Conservation (phyloP, 176 grass and related monocot genomes). For the Chloris gayana region DNA sequence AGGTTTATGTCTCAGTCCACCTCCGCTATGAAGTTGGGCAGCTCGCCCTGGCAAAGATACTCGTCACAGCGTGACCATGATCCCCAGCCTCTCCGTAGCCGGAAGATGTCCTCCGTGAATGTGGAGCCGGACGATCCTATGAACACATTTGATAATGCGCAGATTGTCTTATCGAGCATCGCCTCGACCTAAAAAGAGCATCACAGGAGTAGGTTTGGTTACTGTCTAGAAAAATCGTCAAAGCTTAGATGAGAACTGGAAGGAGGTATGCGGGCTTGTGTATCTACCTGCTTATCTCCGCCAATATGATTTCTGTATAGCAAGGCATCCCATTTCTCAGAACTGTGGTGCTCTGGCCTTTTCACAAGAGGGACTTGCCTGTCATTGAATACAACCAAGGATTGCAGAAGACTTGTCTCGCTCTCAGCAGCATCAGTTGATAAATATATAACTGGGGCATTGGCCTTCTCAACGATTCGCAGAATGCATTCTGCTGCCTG, state of each 20-base stretch:
- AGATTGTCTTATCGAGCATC: conserved; percentile 97
- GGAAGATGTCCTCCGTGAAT: conserved; percentile 91
- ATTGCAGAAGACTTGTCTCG: conserved; percentile 77
- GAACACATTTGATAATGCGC: conserved; percentile 79
- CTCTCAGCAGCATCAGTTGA: conserved; percentile 89
- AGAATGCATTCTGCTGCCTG: conserved; percentile 90
- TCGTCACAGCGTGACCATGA: conserved; percentile 77
- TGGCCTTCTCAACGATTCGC: conserved; percentile 62
- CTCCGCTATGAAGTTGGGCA: conserved; percentile 79
- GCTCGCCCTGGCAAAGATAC: conserved; percentile 90
- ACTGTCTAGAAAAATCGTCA: background rate
- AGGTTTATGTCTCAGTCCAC: conserved; percentile 44
- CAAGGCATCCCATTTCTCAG: conserved; percentile 93
- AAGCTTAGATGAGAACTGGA: background rate
- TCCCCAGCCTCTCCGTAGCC: conserved; percentile 75
- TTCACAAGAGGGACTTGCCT: conserved; percentile 78
- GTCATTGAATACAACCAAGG: conserved; percentile 66
- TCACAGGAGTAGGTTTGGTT: background rate
- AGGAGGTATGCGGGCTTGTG: background rate
- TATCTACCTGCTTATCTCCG: conserved; percentile 67
- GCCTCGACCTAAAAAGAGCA: conserved; percentile 65
- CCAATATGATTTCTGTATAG: conserved; percentile 77
- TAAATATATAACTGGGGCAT: conserved; percentile 80
- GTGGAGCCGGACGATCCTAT: conserved; percentile 86
- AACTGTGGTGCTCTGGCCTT: conserved; percentile 74